Evolutionary conservation across 768 basidiomycete genomes (phyloP).

Genomic region (Suillus subaureus): DNA sequence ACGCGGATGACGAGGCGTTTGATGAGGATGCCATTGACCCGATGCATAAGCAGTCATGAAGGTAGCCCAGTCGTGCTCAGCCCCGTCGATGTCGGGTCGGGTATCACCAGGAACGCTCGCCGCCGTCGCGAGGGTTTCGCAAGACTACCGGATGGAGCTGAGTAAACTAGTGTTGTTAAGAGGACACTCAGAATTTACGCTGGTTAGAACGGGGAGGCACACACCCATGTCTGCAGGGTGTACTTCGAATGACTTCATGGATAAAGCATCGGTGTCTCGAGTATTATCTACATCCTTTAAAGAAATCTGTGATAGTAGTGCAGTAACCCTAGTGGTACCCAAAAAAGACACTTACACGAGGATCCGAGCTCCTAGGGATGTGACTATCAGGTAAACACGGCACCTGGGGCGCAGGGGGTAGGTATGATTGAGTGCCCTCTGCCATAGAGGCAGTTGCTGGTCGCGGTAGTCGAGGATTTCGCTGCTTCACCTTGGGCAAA

Average conservation of each 20-base stretch:
- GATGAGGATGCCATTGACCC: conserved; percentile 81
- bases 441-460: conserved; percentile 48
- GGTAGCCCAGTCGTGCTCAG: conserved; percentile 66
- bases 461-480: conserved; percentile 33
- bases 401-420: conserved; percentile 40
- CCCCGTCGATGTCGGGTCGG: conserved; percentile 20
- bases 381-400: conserved; percentile 1
- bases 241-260: conserved; percentile 3
- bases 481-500: conserved; percentile 30
- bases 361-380: background rate
- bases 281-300: background rate
- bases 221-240: background rate
- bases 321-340: background rate
- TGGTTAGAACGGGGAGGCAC: background rate
- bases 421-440: conserved; percentile 39
- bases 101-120: conserved; percentile 1
- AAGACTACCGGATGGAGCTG: conserved; percentile 3
- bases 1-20: conserved; percentile 61
- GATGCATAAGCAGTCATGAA: conserved; percentile 77
- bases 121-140: background rate
- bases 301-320: background rate
- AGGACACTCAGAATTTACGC: background rate
- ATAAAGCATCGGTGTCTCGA: background rate
- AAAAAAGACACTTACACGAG: background rate
- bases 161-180: background rate